phyloP scores from a whole-genome alignment of 257 asterid species.

The Solanum gandarillasii region DNA sequence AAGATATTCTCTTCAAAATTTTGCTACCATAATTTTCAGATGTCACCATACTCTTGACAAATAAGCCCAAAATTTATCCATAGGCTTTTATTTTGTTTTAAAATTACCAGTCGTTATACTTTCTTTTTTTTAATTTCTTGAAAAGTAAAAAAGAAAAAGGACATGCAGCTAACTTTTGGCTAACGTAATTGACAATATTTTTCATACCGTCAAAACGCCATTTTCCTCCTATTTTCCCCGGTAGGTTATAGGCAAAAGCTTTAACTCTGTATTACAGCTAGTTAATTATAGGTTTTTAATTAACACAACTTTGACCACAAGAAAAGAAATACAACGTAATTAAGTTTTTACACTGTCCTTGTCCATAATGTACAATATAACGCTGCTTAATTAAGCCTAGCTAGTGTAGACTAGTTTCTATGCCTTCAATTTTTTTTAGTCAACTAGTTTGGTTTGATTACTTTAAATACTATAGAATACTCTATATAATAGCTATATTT shows the following conservation, averaged over 20 bases:
- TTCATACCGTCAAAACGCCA: neutral
- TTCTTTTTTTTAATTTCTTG: neutral
- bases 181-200: neutral
- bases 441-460: neutral
- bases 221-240: neutral
- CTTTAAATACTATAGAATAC: neutral
- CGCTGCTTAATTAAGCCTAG: neutral
- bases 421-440: neutral
- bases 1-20: neutral
- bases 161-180: neutral
- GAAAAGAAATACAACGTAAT: neutral
- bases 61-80: neutral
- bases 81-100: neutral
- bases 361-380: neutral
- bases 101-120: neutral
- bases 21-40: neutral
- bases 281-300: neutral
- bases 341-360: neutral
- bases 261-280: neutral
- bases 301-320: neutral
- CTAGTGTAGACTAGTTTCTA: neutral
- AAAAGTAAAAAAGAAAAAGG: neutral
- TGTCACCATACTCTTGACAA: neutral
- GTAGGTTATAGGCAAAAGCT: neutral
- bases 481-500: neutral